phyloP scores from a whole-genome alignment of 2,329 filamentous ascomycete species.

The Teratosphaeria nubilosa region DNA sequence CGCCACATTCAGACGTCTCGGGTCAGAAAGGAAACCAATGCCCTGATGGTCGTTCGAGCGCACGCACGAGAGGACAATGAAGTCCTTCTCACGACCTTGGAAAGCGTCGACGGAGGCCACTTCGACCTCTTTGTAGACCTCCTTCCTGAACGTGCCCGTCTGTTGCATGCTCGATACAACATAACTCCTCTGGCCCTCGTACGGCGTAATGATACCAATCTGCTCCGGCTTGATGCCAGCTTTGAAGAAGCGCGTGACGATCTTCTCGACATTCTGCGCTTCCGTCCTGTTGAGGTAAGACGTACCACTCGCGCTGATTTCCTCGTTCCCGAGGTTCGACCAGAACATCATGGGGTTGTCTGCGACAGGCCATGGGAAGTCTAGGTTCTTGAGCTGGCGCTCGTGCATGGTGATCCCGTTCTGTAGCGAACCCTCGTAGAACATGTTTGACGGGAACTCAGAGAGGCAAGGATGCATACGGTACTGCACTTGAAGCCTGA shows the following conservation, averaged over 20 bases:
- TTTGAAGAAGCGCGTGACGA: slow-evolving; percentile 97
- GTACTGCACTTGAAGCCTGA: slow-evolving; percentile 92
- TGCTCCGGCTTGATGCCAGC: slow-evolving; percentile 87
- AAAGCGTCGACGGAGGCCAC: slow-evolving; percentile 98
- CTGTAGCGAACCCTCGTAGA: slow-evolving; percentile 93
- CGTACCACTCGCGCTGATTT: slow-evolving; percentile 94
- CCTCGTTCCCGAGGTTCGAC: slow-evolving; percentile 95
- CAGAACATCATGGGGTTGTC: slow-evolving; percentile 99
- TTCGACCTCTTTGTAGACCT: slow-evolving; percentile 96
- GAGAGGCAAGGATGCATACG: slow-evolving; percentile 98
- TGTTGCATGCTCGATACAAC: slow-evolving; percentile 99
- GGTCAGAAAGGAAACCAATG: slow-evolving; percentile 96
- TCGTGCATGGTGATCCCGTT: slow-evolving; percentile 90
- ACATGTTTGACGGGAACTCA: slow-evolving; percentile 98
- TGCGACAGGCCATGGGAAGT: slow-evolving; percentile 90
- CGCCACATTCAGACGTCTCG: slow-evolving; percentile 91
- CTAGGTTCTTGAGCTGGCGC: slow-evolving; percentile 81
- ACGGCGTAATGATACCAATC: slow-evolving; percentile 97
- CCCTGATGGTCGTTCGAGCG: slow-evolving; percentile 98
- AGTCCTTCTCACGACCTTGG: slow-evolving; percentile 97
- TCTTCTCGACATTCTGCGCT: slow-evolving; percentile 95
- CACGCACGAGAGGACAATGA: slow-evolving; percentile 94
- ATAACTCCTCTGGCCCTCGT: slow-evolving; percentile 96
- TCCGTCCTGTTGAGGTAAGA: slow-evolving; percentile 98
- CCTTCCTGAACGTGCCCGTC: slow-evolving; percentile 94